phyloP scores from a whole-genome alignment of 768 basidiomycete genomes.

The Mycena metata region DNA sequence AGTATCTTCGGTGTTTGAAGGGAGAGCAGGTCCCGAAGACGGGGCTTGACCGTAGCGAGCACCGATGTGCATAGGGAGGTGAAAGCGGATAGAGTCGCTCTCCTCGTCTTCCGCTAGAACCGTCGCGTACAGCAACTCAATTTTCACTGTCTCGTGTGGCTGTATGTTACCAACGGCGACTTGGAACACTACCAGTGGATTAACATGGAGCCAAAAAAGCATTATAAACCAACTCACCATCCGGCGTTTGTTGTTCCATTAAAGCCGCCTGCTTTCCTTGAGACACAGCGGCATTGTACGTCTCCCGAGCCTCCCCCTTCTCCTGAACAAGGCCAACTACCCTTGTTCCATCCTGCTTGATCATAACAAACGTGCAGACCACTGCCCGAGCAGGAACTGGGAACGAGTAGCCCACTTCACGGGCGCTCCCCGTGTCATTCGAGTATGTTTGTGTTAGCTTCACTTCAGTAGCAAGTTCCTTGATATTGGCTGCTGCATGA shows the following conservation, averaged over 20 bases:
- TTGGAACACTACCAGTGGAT: slow-evolving; percentile 31
- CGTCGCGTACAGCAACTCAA: slow-evolving; percentile 31
- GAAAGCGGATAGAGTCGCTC: slow-evolving; percentile 31
- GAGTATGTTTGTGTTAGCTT: slow-evolving; percentile 35
- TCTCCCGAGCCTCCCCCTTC: slow-evolving; percentile 33
- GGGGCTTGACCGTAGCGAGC: slow-evolving; percentile 36
- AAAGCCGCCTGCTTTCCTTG: slow-evolving; percentile 29
- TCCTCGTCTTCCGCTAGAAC: slow-evolving; percentile 32
- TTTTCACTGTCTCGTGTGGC: slow-evolving; percentile 14
- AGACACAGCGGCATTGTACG: slow-evolving; percentile 27
- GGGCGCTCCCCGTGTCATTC: slow-evolving; percentile 17
- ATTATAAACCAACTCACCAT: slow-evolving; percentile 21
- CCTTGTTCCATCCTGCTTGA: slow-evolving; percentile 34
- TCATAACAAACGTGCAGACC: slow-evolving; percentile 24
- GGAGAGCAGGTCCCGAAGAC: background rate
- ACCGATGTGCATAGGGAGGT: slow-evolving; percentile 32
- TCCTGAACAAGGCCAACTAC: slow-evolving; percentile 33
- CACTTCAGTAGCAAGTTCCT: slow-evolving; percentile 35
- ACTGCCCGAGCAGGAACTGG: slow-evolving; percentile 35
- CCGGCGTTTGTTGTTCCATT: slow-evolving; percentile 31
- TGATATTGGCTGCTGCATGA: slow-evolving; percentile 26
- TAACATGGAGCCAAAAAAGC: background rate
- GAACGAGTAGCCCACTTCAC: slow-evolving; percentile 36
- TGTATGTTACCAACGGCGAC: slow-evolving; percentile 31
- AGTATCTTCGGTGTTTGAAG: background rate